Evolutionary conservation across 306 rosid species (phyloP), one percentile per base, ranked within the genome.

Genomic region (Dalbergia oliveri): DNA sequence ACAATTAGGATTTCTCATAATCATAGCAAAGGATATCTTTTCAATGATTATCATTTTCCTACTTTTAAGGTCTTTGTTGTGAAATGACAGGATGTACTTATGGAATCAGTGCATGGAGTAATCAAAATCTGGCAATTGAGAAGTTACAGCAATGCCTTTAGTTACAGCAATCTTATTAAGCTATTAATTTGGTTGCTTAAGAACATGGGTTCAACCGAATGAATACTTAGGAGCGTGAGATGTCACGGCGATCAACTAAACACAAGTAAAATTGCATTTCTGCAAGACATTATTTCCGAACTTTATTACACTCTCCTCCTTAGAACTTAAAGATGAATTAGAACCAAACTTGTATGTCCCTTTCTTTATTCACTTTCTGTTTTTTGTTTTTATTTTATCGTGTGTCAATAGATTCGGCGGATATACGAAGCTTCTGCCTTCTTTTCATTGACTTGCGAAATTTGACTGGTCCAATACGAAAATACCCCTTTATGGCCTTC

Each of bases 401-500:
- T 13, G 9, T 62, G 41, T 23, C 73, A 43, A 56, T 16, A 31
- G 41, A 60, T 62, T 54, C 13, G 84, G 64, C 71, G 37, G 15
- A 65, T 58, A 47, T 10, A 53, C 39, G 75, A 83, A 56, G 53
- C 57, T 68, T 81, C 31, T 26, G 31, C 31, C 31, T 26, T 26
- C 79, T 37, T 72, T 21, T 7, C 72, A 67, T 87, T 67, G 86
- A 81, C 82, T 34, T 26, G 47, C 57, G 23, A 77, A 54, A 0
- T 26, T 86, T 73, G 47, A 78, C 41, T 49, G 49, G 71, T 56
- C 54, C 49, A 18, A 56, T 34, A 19, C 34, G 31, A 26, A 26
- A 26, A 26, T 26, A 11, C 10, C 18, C 50, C 62, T 8, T 8
- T 7, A 47, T 69, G 12, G 11, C 41, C 57, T 66, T 84, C 21